Conservation (phyloP, 129 eudicot genomes). For the Silybum marianum region DNA sequence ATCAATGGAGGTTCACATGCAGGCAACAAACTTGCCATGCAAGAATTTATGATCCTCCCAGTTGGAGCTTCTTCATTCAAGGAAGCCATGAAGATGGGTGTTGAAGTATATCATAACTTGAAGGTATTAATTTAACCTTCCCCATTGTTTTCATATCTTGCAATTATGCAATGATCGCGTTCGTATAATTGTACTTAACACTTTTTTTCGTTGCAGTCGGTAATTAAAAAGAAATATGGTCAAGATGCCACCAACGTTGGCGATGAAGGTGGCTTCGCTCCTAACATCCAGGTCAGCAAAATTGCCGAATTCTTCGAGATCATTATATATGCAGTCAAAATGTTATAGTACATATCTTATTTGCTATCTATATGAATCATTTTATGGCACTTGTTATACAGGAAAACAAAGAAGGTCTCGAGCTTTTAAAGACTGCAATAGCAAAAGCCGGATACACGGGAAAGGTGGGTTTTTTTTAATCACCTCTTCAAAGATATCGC, state of each 20-base stretch:
- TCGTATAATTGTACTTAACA: not conserved
- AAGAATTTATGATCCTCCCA: constrained; percentile 49
- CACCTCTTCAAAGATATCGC: not conserved
- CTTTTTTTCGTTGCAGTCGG: constrained; percentile 40
- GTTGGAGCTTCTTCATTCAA: constrained; percentile 51
- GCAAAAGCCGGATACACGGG: constrained; percentile 63
- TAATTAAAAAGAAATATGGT: constrained; percentile 60
- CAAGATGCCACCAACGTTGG: constrained; percentile 66
- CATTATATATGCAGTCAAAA: not conserved
- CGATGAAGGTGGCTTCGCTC: constrained; percentile 75
- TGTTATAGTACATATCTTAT: not conserved
- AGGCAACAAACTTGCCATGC: constrained; percentile 56
- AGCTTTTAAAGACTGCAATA: constrained; percentile 63
- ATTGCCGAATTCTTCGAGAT: not conserved
- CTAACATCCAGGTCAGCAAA: constrained; percentile 50
- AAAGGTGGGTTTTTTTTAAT: constrained; percentile 28
- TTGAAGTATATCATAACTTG: constrained; percentile 52
- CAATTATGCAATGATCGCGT: not conserved
- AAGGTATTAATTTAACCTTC: constrained; percentile 20
- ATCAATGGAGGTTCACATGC: constrained; percentile 55
- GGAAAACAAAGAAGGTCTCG: constrained; percentile 67
- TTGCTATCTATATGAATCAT: not conserved
- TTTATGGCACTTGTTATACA: constrained; percentile 10
- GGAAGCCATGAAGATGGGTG: constrained; percentile 56
- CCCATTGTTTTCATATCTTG: not conserved